Evolutionary conservation across 768 basidiomycete genomes (phyloP), one percentile per base, ranked within the genome.

Genomic region (Hebeloma cylindrosporum): DNA sequence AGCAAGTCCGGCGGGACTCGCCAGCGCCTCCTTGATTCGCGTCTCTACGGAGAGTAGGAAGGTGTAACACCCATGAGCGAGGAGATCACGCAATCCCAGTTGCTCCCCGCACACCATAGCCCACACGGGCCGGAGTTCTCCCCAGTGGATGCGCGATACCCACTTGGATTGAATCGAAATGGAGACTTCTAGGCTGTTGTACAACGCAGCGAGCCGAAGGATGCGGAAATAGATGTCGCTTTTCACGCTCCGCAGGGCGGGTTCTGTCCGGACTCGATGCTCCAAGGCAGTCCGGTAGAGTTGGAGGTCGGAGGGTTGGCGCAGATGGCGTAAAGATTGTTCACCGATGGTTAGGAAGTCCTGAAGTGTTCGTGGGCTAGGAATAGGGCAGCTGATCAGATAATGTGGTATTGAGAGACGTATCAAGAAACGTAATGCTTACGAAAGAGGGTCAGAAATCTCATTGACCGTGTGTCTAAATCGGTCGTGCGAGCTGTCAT

Each of bases 301-400:
- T 11, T 50, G 23, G n/a, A n/a, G n/a, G n/a, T n/a, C n/a, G 30
- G 58, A 56, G 27, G 69, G 61, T 14, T 63, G 47, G n/a, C 48
- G 46, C 47, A 72, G 66, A 34, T 63, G 60, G 53, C 61, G 62
- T 60, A 63, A 60, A n/a, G 72, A 61, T 16, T 70, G 60, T 48
- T 70, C 64, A 20, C 69, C 65, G 44, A 75, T 63, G 28, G 65
- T 65, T 22, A 73, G 59, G 6, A 75, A 53, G 17, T 63, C 59
- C 39, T 61, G 58, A 16, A 75, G 52, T 36, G 66, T 48, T n/a
- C n/a, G n/a, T n/a, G n/a, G n/a, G n/a, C n/a, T n/a, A n/a, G n/a
- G n/a, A n/a, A n/a, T n/a, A n/a, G n/a, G n/a, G n/a, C n/a, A n/a
- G n/a, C n/a, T n/a, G n/a, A n/a, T n/a, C n/a, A n/a, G n/a, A n/a